Conservation (phyloP, 352 stramenopile species). For the Phytopythium kandeliae region DNA sequence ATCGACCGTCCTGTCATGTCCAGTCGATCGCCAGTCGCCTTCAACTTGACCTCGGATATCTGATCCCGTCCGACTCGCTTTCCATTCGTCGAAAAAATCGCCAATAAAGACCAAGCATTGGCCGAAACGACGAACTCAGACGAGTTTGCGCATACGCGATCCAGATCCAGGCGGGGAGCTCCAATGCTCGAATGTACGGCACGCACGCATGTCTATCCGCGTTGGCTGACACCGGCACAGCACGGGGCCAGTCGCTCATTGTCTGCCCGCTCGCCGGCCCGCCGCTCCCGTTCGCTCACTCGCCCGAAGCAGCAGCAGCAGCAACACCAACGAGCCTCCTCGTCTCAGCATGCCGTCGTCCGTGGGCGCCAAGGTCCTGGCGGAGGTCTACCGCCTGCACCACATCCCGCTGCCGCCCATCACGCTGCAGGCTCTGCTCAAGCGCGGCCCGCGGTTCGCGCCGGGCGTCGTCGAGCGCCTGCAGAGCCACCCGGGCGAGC, state of each 20-base stretch:
- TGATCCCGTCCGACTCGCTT: background rate
- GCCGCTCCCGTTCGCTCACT: background rate
- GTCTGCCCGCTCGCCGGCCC: no score
- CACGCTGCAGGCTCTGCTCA: conserved; percentile 70
- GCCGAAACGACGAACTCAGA: no score
- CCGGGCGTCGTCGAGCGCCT: conserved; percentile 41
- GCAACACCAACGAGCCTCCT: no score
- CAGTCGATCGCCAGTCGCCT: background rate
- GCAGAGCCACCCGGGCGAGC: conserved; percentile 37
- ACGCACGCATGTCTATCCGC: no score
- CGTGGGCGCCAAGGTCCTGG: conserved; percentile 53
- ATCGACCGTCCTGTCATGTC: no score
- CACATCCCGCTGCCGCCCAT: conserved; percentile 77
- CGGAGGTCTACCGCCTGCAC: conserved; percentile 79
- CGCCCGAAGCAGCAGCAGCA: background rate
- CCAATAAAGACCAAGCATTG: no score
- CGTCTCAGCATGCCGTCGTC: conserved; percentile 22
- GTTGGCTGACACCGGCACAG: no score
- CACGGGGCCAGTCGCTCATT: no score
- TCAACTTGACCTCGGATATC: background rate
- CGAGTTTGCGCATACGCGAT: no score
- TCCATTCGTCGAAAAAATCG: background rate
- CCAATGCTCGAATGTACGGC: no score
- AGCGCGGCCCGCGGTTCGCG: conserved; percentile 48
- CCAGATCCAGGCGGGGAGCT: no score